Conservation (phyloP, 1,284 basidiomycete species). For the Ustilago shanxiensis region DNA sequence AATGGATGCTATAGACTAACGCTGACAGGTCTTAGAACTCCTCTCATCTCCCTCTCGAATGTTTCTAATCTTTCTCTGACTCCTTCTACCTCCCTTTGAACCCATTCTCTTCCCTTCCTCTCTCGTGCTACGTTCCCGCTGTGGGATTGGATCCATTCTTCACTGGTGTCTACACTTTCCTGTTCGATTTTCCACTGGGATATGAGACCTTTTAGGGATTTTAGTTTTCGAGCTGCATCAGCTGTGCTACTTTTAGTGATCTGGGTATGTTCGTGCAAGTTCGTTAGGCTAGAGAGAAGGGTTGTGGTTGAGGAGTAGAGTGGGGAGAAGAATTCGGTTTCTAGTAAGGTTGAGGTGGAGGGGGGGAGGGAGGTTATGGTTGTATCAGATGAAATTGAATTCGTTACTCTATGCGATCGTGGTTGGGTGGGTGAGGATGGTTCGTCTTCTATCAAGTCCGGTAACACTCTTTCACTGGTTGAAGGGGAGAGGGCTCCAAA, state of each 20-base stretch:
- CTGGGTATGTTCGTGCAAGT: constrained; percentile 54
- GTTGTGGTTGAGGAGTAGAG: constrained; percentile 29
- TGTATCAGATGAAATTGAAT: not conserved
- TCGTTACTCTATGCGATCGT: not conserved
- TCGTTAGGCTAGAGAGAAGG: constrained; percentile 19
- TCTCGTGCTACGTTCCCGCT: not conserved
- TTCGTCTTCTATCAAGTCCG: not conserved
- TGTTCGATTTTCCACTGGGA: constrained; percentile 39
- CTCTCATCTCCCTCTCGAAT: constrained; percentile 18
- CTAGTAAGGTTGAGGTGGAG: not conserved
- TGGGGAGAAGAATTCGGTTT: constrained; percentile 8
- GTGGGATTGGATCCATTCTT: constrained; percentile 20
- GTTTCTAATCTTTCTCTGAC: constrained; percentile 17
- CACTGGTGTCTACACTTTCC: constrained; percentile 33
- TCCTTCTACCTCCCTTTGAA: constrained; percentile 25
- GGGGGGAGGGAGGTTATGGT: constrained; percentile 11
- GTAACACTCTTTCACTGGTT: not conserved
- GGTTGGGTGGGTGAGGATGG: not conserved
- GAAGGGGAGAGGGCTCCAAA: not conserved
- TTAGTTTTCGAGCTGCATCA: constrained; percentile 45
- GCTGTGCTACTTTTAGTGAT: constrained; percentile 32
- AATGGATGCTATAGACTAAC: not conserved
- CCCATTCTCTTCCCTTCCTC: constrained; percentile 19
- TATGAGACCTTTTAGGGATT: constrained; percentile 32
- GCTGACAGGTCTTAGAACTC: constrained; percentile 29